A percentile compares a stretch with the other conserved stretches of the same genome.
phyloP scores from a whole-genome alignment of 2,329 filamentous ascomycete genomes.

The Furcasterigmium sp. region DNA sequence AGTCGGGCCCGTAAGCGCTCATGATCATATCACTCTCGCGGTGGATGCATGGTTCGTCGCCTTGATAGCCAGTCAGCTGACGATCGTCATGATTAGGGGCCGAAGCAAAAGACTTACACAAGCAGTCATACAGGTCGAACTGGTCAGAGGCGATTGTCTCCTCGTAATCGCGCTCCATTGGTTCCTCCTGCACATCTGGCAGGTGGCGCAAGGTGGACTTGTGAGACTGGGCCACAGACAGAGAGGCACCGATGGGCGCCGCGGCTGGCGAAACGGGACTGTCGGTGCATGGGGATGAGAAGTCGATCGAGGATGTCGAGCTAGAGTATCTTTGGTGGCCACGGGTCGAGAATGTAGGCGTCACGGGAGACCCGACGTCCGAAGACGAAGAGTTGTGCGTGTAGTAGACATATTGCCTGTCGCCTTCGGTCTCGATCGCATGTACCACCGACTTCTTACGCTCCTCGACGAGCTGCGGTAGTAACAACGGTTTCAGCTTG shows the following conservation, averaged over 20 bases:
- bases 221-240: conserved; percentile 17
- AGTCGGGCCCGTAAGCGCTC: conserved; percentile 33
- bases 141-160: conserved; percentile 38
- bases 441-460: conserved; percentile 35
- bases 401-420: conserved; percentile 35
- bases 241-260: conserved; percentile 1
- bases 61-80: conserved; percentile 28
- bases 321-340: conserved; percentile 64
- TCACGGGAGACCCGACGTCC: conserved; percentile 64
- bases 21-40: conserved; percentile 37
- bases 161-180: conserved; percentile 62
- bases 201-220: conserved; percentile 62
- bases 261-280: conserved; percentile 1
- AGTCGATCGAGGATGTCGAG: conserved; percentile 72
- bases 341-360: conserved; percentile 63
- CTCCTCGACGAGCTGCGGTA: conserved; percentile 49
- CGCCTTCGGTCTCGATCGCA: conserved; percentile 19
- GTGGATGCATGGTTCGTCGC: conserved; percentile 58
- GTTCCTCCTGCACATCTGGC: conserved; percentile 82
- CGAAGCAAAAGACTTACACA: conserved; percentile 56
- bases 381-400: conserved; percentile 54
- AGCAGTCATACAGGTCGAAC: conserved; percentile 57
- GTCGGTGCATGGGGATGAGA: conserved; percentile 45
- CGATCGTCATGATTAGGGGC: neutral
- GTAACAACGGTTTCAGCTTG: conserved; percentile 46